Percentiles rank a stretch among this genome's conserved stretches.
phyloP scores from a whole-genome alignment of 1,284 basidiomycete genomes.

The Cystobasidiaceae sp. region DNA sequence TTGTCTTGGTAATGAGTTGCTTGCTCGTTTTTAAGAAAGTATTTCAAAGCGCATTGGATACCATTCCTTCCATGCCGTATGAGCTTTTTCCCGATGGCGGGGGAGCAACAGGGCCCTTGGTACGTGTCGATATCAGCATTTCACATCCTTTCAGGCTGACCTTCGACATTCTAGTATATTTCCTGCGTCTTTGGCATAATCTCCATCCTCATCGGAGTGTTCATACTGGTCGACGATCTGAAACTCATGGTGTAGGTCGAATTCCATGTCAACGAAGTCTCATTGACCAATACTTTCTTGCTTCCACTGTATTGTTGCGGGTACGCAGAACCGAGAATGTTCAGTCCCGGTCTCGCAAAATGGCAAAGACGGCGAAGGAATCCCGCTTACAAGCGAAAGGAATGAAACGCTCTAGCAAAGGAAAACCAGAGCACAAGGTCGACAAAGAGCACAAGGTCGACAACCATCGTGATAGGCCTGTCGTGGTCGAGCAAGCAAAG shows the following conservation, averaged over 20 bases:
- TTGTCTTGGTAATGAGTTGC: background rate
- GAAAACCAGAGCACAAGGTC: too few species aligned
- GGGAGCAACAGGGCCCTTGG: background rate
- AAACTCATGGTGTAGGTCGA: background rate
- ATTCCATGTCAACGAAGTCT: too few species aligned
- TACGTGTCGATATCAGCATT: background rate
- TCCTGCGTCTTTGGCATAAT: background rate
- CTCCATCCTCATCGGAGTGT: background rate
- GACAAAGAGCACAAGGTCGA: too few species aligned
- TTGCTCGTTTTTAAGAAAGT: constrained; percentile 11
- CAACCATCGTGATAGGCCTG: too few species aligned
- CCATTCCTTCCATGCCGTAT: constrained; percentile 4
- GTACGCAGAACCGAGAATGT: too few species aligned
- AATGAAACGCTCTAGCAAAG: too few species aligned
- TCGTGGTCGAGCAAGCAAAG: too few species aligned
- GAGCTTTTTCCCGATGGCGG: constrained; percentile 17
- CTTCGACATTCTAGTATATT: background rate
- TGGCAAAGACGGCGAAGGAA: too few species aligned
- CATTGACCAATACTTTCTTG: background rate
- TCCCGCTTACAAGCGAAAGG: too few species aligned
- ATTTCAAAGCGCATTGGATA: background rate
- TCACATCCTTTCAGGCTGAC: background rate
- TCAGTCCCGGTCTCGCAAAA: too few species aligned
- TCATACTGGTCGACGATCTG: constrained; percentile 4
- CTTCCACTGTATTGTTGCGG: background rate